Evolutionary conservation across 2,329 filamentous ascomycete genomes (phyloP).

Genomic region (Neofusicoccum cordaticola): DNA sequence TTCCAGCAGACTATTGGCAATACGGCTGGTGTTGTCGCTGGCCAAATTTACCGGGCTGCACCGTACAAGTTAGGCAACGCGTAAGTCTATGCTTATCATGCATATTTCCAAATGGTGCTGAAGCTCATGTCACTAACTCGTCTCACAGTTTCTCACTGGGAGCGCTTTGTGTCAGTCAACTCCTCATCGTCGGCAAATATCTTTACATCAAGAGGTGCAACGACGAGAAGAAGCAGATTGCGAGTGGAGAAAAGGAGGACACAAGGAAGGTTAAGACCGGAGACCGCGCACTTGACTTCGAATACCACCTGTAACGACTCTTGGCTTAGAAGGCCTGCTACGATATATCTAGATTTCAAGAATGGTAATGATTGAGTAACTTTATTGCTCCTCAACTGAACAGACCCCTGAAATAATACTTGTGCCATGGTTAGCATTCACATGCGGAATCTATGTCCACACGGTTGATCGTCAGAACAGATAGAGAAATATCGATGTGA

Average conservation of each 20-base stretch:
- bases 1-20: slow-evolving; percentile 50
- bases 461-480: no score
- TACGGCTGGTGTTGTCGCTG: slow-evolving; percentile 48
- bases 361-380: neutral
- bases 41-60: slow-evolving; percentile 42
- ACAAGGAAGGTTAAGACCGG: slow-evolving; percentile 46
- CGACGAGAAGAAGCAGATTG: slow-evolving; percentile 38
- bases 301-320: slow-evolving; percentile 37
- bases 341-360: neutral
- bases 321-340: neutral
- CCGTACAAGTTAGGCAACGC: slow-evolving; percentile 21
- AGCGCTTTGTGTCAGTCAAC: slow-evolving; percentile 33
- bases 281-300: slow-evolving; percentile 49
- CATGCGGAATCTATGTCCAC: no score
- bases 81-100: neutral
- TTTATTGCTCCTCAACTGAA: no score
- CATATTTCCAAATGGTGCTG: neutral
- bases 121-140: neutral
- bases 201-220: slow-evolving; percentile 46
- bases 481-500: no score
- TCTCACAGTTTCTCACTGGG: slow-evolving; percentile 34
- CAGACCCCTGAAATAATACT: no score
- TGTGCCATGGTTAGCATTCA: no score
- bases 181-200: slow-evolving; percentile 41
- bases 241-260: slow-evolving; percentile 44